Base-by-base conservation (phyloP, 805 yeast species). In the Wickerhamomyces rabaulensis region DNA sequence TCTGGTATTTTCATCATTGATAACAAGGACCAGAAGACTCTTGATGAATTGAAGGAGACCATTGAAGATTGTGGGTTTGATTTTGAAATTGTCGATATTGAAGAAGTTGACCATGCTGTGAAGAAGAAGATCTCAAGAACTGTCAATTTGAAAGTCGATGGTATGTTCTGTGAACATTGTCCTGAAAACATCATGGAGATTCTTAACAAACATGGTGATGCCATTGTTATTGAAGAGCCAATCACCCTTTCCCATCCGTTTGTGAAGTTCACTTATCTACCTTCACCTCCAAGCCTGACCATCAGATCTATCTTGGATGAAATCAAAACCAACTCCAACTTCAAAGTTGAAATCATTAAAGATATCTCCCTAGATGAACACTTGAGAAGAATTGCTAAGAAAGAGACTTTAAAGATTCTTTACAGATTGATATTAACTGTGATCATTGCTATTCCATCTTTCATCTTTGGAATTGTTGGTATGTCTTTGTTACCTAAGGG, bases 111-210 rank as follows among this genome's bases (percentile, higher is more conserved):
- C 52, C 75, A 73, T 49, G 70, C 76, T 1, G 69, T 75, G n/a
- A 67, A 72, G 2, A 71, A 74, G 50, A 71, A 69, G 38, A 69
- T 65, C 40, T 69, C 84, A 3, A 71, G 92, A 52, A 70, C 80
- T 0, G 75, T 84, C 40, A 76, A 76, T 49, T 65, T 86, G 45
- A 70, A 67, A 39, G 70, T 84, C 9, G 69, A 69, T 1, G 90
- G 90, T 1, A 83, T 85, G 87, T 80, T 65, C 59, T 86, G 92
- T 64, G 76, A 71, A 13, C 78, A 80, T 56, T 86, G 92, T 59
- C 92, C 92, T 1, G 74, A 70, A 29, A 59, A 71, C 1, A 71
- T 85, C 26, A 74, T 73, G 56, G 63, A 69, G 4, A 74, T 74
- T 27, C 65, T 86, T 38, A 56, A 65, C 2, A 67, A 69, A 7